Conservation (phyloP, 768 basidiomycete genomes). For the Termitomyces sp. region DNA sequence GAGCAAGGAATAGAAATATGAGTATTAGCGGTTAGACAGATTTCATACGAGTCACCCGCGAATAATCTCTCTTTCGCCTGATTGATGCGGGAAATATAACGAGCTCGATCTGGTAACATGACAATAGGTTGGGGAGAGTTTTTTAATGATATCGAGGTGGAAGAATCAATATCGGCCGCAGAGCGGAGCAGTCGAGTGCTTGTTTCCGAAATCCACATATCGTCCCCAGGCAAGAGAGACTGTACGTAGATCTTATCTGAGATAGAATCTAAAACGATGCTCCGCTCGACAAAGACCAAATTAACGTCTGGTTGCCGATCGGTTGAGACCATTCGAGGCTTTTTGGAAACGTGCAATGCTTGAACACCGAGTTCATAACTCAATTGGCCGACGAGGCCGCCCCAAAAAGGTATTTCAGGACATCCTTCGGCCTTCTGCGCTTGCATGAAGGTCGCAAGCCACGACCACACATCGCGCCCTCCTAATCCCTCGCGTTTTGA, state of each 20-base stretch:
- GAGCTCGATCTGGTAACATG: conserved; percentile 47
- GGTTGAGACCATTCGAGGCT: conserved; percentile 8
- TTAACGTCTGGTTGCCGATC: conserved; percentile 65
- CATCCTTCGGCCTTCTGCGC: conserved; percentile 34
- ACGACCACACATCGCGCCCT: conserved; percentile 62
- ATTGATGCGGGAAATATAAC: conserved; percentile 66
- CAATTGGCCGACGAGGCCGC: conserved; percentile 71
- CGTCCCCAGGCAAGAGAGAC: conserved; percentile 54
- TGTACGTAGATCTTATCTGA: conserved; percentile 55
- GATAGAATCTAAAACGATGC: conserved; percentile 58
- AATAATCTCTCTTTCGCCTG: conserved; percentile 69
- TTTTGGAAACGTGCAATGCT: conserved; percentile 41
- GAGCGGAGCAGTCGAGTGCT: conserved; percentile 21
- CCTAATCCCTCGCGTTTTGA: conserved; percentile 37
- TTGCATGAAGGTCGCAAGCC: conserved; percentile 69
- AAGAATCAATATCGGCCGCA: neutral
- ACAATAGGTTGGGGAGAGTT: conserved; percentile 21
- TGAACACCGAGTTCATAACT: conserved; percentile 77
- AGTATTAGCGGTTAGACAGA: conserved; percentile 81
- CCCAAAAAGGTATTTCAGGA: conserved; percentile 71
- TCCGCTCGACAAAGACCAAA: conserved; percentile 73
- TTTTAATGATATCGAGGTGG: conserved; percentile 2
- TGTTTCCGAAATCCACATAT: conserved; percentile 53
- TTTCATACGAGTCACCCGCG: conserved; percentile 88
- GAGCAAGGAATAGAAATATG: conserved; percentile 42